Evolutionary conservation across 495 filamentous ascomycete genomes (phyloP).

Genomic region (Penicillium pulvis): DNA sequence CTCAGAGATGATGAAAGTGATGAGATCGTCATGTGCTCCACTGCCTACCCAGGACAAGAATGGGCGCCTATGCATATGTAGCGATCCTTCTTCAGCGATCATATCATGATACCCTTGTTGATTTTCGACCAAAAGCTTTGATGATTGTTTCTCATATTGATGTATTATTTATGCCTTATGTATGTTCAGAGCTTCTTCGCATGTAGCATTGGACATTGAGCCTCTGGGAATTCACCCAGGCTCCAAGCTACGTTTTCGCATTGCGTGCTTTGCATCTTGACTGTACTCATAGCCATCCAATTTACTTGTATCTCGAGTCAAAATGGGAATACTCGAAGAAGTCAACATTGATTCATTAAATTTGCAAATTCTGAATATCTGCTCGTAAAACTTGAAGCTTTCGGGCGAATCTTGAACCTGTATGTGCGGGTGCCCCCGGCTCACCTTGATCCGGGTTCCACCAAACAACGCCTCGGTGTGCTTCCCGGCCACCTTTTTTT

Average conservation of each 20-base stretch:
- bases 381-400: neutral
- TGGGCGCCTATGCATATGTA: conserved; percentile 61
- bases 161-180: neutral
- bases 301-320: neutral
- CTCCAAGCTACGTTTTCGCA: neutral
- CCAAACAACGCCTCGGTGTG: neutral
- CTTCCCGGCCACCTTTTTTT: neutral
- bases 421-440: neutral
- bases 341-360: neutral
- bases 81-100: conserved; percentile 14
- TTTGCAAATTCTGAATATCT: neutral
- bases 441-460: neutral
- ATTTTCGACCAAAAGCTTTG: neutral
- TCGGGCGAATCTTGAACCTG: neutral
- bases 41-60: conserved; percentile 80
- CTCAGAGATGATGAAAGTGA: conserved; percentile 55
- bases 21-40: conserved; percentile 69
- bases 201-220: neutral
- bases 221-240: neutral
- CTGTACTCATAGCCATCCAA: neutral
- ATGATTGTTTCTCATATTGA: neutral
- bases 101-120: conserved; percentile 20
- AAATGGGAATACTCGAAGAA: neutral
- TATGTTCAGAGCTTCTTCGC: neutral
- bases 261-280: neutral